Evolutionary conservation across 768 basidiomycete genomes (phyloP).

Genomic region (Collybia mongolica): DNA sequence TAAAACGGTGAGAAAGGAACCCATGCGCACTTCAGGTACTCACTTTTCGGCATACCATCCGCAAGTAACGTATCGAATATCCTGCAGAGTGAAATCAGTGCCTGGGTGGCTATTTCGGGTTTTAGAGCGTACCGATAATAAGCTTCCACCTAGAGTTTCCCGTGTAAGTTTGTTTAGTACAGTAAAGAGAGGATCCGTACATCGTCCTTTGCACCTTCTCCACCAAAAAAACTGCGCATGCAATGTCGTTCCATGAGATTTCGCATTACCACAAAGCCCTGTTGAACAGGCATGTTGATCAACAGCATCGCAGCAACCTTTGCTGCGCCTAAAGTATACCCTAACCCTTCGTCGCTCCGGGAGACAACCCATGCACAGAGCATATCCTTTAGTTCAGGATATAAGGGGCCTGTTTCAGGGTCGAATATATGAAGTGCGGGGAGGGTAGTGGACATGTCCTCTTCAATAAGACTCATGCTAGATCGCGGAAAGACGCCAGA

Average conservation of each 20-base stretch:
- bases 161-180: conserved; percentile 9
- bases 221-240: conserved; percentile 82
- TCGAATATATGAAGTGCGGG: conserved; percentile 82
- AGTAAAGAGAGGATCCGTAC: conserved; percentile 41
- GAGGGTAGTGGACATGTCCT: conserved; percentile 73
- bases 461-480: conserved; percentile 63
- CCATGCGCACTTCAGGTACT: conserved; percentile 16
- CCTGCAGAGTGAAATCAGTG: conserved; percentile 34
- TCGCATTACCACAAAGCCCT: conserved; percentile 80
- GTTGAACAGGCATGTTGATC: conserved; percentile 73
- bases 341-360: conserved; percentile 78
- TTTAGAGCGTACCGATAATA: conserved; percentile 69
- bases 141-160: conserved; percentile 70
- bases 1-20: not conserved
- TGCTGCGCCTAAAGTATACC: conserved; percentile 67
- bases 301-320: conserved; percentile 86
- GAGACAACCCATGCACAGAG: conserved; percentile 87
- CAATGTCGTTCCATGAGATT: conserved; percentile 87
- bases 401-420: conserved; percentile 72
- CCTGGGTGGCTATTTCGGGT: not conserved
- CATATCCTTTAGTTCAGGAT: conserved; percentile 81
- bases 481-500: conserved; percentile 66
- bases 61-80: conserved; percentile 92
- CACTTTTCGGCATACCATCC: conserved; percentile 93
- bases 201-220: conserved; percentile 67